Evolutionary conservation across 2,329 filamentous ascomycete species (phyloP).

Genomic region (Diaporthe caulivora): DNA sequence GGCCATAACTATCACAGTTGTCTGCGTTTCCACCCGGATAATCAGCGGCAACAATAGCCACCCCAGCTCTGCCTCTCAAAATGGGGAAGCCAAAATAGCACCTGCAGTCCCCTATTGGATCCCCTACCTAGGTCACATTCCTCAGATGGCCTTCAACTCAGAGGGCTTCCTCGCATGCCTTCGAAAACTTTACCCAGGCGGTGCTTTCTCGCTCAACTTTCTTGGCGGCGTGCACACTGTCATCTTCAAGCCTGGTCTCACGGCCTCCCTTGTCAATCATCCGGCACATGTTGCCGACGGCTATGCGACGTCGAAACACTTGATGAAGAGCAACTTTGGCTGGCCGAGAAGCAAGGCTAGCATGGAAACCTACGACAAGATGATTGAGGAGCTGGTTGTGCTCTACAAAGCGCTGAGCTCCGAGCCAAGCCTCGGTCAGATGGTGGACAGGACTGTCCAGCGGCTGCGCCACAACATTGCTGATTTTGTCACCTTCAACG

Average conservation of each 20-base stretch:
- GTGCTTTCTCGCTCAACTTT: conserved; percentile 52
- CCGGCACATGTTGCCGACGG: conserved; percentile 46
- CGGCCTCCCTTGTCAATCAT: conserved; percentile 46
- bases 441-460: conserved; percentile 42
- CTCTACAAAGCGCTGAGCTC: conserved; percentile 46
- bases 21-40: conserved; percentile 37
- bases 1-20: conserved; percentile 29
- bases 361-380: conserved; percentile 46
- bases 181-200: conserved; percentile 48
- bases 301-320: conserved; percentile 43
- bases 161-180: conserved; percentile 48
- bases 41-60: conserved; percentile 28
- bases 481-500: conserved; percentile 55
- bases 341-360: conserved; percentile 43
- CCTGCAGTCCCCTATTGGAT: conserved; percentile 49
- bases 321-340: conserved; percentile 51
- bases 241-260: conserved; percentile 49
- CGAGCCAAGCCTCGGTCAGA: conserved; percentile 43
- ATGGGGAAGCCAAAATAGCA: conserved; percentile 5
- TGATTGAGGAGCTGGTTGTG: conserved; percentile 46
- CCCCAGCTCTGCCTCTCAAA: neutral
- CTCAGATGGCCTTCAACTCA: conserved; percentile 48
- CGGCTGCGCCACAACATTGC: conserved; percentile 48
- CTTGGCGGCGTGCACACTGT: conserved; percentile 51
- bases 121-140: conserved; percentile 52